These are phyloP conservation scores for Xylariaceae sp. DNA, from an alignment of 2,329 filamentous ascomycete species.

Conservation along the genomic window DNA sequence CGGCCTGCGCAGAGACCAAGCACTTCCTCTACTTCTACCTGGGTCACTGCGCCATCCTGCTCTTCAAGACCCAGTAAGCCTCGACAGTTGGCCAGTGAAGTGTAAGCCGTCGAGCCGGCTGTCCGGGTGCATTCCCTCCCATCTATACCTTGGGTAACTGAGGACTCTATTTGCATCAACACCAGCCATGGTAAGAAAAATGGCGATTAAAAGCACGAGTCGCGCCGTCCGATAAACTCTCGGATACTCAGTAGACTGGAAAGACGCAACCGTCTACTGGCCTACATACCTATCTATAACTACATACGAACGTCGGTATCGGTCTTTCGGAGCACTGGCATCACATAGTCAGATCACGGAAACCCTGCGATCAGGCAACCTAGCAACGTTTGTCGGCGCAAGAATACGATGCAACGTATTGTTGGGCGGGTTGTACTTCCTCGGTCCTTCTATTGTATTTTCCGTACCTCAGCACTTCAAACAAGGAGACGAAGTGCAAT, in stretches of 20 bases:
- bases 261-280: background rate
- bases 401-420: background rate
- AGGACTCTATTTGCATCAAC: slow-evolving; percentile 1
- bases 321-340: slow-evolving; percentile 1
- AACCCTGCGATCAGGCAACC: background rate
- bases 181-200: slow-evolving; percentile 4
- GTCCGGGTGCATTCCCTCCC: slow-evolving; percentile 3
- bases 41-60: slow-evolving; percentile 92
- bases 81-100: background rate
- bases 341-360: background rate
- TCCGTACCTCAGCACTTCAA: background rate
- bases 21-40: slow-evolving; percentile 99
- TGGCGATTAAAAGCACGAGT: background rate
- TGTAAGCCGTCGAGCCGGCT: background rate
- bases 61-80: slow-evolving; percentile 93
- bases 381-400: background rate
- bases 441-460: background rate
- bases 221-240: slow-evolving; percentile 2
- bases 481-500: background rate
- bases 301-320: background rate
- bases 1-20: slow-evolving; percentile 77
- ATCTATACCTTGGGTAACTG: background rate
- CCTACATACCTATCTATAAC: background rate
- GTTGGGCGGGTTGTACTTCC: background rate
- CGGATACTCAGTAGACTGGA: slow-evolving; percentile 3